phyloP scores from a whole-genome alignment of 2,329 filamentous ascomycete species.

The Fonsecaea erecta region DNA sequence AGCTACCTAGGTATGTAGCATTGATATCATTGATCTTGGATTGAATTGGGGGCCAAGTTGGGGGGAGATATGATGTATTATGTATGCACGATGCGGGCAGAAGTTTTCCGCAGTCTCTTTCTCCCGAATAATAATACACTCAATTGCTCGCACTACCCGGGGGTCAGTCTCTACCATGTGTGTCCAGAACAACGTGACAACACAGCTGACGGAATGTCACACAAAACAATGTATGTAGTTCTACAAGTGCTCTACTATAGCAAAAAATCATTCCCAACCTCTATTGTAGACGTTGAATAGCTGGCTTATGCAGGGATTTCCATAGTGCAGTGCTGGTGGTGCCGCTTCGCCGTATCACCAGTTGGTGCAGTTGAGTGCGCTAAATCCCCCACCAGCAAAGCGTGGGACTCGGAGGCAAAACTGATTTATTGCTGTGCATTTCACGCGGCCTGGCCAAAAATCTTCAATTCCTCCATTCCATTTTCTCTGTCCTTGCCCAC shows the following conservation, averaged over 20 bases:
- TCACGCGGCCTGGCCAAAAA: not conserved
- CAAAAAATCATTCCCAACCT: not conserved
- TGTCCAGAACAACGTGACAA: not conserved
- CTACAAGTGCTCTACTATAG: not conserved
- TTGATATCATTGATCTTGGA: not conserved
- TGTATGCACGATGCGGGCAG: not conserved
- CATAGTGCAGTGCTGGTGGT: too few relatives aligned
- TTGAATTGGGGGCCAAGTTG: not conserved
- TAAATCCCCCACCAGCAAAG: slow-evolving; percentile 1
- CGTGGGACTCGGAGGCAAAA: slow-evolving; percentile 5
- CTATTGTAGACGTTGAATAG: not conserved
- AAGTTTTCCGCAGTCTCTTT: not conserved
- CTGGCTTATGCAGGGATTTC: too few relatives aligned
- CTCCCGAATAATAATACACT: not conserved
- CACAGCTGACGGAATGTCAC: not conserved
- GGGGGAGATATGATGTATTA: not conserved
- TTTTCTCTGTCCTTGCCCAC: slow-evolving; percentile 3
- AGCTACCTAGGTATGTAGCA: not conserved
- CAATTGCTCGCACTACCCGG: not conserved
- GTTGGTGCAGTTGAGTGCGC: not conserved
- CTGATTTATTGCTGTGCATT: slow-evolving; percentile 2
- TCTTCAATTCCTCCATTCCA: not conserved
- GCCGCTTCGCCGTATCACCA: too few relatives aligned
- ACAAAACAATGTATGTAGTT: not conserved
- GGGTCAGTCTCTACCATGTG: not conserved